These are phyloP conservation scores for Thielaviopsis cerberus DNA, from an alignment of 2,329 filamentous ascomycete species.

Conservation along the genomic window DNA sequence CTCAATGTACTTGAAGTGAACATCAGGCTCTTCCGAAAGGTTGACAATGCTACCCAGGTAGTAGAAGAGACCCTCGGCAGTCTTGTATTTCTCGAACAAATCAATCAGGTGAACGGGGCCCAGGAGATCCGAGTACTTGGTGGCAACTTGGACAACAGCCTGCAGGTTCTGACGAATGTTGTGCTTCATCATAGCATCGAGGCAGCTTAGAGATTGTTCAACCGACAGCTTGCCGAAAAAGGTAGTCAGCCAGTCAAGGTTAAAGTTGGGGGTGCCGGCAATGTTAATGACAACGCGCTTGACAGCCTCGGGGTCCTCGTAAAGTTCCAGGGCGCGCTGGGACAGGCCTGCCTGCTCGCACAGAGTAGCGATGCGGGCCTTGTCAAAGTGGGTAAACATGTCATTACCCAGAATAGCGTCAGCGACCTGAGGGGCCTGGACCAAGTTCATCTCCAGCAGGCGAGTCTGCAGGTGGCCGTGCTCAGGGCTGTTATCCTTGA, in stretches of 20 bases:
- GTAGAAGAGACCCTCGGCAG: slow-evolving; percentile 90
- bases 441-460: slow-evolving; percentile 90
- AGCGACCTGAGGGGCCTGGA: slow-evolving; percentile 91
- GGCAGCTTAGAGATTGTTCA: slow-evolving; percentile 80
- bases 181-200: slow-evolving; percentile 87
- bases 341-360: slow-evolving; percentile 84
- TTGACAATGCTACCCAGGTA: slow-evolving; percentile 97
- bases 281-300: slow-evolving; percentile 81
- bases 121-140: slow-evolving; percentile 92
- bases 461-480: slow-evolving; percentile 87
- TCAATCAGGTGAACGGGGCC: slow-evolving; percentile 77
- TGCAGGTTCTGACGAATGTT: slow-evolving; percentile 97
- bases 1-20: slow-evolving; percentile 99
- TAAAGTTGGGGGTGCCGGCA: slow-evolving; percentile 65
- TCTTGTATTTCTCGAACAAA: slow-evolving; percentile 93
- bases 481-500: slow-evolving; percentile 88
- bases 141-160: slow-evolving; percentile 83
- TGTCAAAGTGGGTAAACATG: slow-evolving; percentile 97
- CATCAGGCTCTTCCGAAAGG: slow-evolving; percentile 81
- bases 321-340: slow-evolving; percentile 81
- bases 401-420: slow-evolving; percentile 96
- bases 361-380: slow-evolving; percentile 66
- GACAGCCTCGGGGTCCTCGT: slow-evolving; percentile 73
- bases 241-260: slow-evolving; percentile 72
- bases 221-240: slow-evolving; percentile 93